Evolutionary conservation across 345 rosid species (phyloP), one percentile per base, ranked within the genome.

Genomic region (Streptanthus diversifolius): DNA sequence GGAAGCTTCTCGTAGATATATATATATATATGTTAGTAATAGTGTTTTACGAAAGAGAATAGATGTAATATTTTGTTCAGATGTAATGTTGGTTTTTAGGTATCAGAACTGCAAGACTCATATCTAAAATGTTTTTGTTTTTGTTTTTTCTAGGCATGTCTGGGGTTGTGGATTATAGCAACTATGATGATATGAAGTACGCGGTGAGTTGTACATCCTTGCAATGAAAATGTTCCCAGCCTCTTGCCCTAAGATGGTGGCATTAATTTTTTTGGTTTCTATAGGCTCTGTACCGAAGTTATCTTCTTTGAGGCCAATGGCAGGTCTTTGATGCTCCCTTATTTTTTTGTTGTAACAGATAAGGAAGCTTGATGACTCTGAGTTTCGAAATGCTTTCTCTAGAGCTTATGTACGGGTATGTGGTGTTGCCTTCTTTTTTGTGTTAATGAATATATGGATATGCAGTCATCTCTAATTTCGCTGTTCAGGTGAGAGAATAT

Each of bases 151-250:
- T 83, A 95, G 99, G 97, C 41, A 85, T 87, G 82, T 81, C 88
- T 0, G 99, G 99, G 36, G 87, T 95, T 80, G 97, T 88, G 21
- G 99, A 91, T 63, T 95, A 95, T 73, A 87, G 85, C 66, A 87
- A 73, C 76, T 88, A 91, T 79, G 97, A 95, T 57, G 98, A 88
- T 75, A 90, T 95, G 99, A 90, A 85, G 78, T 90, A 88, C 61
- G 98, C 99, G 24, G 99, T 95, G 82, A 87, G 96, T 83, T 77
- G 5, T 63, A 8, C 13, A 21, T 11, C 63, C 15, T 49, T 57
- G 55, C 41, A 25, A 22, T n/a, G 13, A 14, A 36, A 5, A 21
- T 35, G 35, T 64, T 64, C 3, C n/a, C 18, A 14, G 44, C 12
- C 62, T 45, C 11, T 10, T 24, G 35, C 27, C 51, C 7, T 72